These are phyloP conservation scores for Hirschioporus abietinus DNA, from an alignment of 768 basidiomycete genomes.

Conservation along the genomic window DNA sequence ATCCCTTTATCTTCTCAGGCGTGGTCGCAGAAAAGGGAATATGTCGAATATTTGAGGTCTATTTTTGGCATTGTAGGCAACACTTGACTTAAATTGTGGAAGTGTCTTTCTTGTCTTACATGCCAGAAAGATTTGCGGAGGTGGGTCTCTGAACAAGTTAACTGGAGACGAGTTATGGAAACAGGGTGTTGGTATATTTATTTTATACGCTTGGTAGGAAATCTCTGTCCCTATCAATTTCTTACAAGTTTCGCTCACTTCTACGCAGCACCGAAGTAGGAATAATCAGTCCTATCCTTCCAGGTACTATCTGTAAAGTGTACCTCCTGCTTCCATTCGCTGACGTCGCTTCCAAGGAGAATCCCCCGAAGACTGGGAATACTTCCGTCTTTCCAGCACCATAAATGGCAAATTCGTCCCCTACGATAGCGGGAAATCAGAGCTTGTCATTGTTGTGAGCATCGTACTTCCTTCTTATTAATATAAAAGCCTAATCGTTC, in stretches of 20 bases:
- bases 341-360: not conserved
- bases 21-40: not conserved
- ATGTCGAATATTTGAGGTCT: not conserved
- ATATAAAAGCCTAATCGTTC: not conserved
- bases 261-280: not conserved
- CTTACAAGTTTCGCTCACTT: not conserved
- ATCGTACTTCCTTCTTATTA: not conserved
- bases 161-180: constrained; percentile 9
- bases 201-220: constrained; percentile 6
- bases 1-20: not conserved
- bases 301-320: not conserved
- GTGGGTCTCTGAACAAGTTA: constrained; percentile 12
- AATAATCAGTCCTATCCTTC: not conserved
- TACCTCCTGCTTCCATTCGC: too few species aligned
- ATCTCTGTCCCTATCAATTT: not conserved
- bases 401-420: constrained; percentile 25
- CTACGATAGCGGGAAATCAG: constrained; percentile 22
- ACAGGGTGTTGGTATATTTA: constrained; percentile 11
- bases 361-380: constrained; percentile 25
- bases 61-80: not conserved
- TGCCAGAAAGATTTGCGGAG: constrained; percentile 11
- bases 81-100: not conserved
- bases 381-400: constrained; percentile 23
- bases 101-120: not conserved
- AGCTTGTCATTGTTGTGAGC: constrained; percentile 22